phyloP scores from a whole-genome alignment of 1,139 yeast genomes.

The Yamadazyma mexicana region DNA sequence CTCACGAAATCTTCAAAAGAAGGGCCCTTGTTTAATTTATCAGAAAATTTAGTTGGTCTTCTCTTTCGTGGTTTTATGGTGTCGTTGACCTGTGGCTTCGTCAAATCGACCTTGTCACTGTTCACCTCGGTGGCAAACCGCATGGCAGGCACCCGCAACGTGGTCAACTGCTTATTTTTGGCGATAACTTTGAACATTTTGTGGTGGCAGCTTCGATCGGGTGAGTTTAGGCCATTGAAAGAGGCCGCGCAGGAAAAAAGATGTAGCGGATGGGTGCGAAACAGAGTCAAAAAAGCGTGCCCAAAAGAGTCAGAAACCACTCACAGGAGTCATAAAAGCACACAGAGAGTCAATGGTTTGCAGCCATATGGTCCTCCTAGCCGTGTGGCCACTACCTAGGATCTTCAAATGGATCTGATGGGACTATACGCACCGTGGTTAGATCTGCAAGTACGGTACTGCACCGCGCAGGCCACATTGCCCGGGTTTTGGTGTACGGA shows the following conservation, averaged over 20 bases:
- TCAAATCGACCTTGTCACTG: constrained; percentile 3
- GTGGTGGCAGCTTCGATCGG: constrained; percentile 7
- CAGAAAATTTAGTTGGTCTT: constrained; percentile 60
- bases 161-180: background rate
- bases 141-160: constrained; percentile 1
- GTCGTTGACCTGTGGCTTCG: constrained; percentile 2
- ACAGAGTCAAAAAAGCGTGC: too few species aligned
- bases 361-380: too few species aligned
- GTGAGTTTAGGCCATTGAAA: constrained; percentile 7
- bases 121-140: constrained; percentile 12
- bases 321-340: too few species aligned
- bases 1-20: constrained; percentile 87
- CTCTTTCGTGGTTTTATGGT: constrained; percentile 33
- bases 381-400: too few species aligned
- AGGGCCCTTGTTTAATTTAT: constrained; percentile 80
- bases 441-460: too few species aligned
- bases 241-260: constrained; percentile 3
- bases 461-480: too few species aligned
- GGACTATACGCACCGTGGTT: too few species aligned
- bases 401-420: too few species aligned
- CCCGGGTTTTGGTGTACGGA: too few species aligned
- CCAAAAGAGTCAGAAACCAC: too few species aligned
- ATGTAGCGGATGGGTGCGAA: too few species aligned
- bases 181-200: background rate
- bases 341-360: too few species aligned